Evolutionary conservation across 1,284 basidiomycete genomes (phyloP), one percentile per base, ranked within the genome.

Genomic region (Vanrija humicola): DNA sequence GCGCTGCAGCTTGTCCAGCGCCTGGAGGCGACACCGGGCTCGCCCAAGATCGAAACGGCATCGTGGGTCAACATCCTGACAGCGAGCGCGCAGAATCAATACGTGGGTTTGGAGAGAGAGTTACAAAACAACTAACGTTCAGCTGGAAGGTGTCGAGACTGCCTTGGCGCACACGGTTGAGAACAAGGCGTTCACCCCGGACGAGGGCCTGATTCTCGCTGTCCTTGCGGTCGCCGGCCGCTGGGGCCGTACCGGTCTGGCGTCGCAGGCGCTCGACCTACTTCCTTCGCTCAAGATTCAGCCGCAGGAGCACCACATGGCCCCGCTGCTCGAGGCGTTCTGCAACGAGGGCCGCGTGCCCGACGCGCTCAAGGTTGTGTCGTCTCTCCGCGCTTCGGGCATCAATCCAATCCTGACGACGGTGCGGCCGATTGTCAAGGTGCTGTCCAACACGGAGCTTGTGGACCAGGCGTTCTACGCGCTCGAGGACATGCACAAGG

Each of bases 201-300:
- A 88, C 63, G 88, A 91, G 78, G 89, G 89, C 0, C 72, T 86
- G 16, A 86, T 86, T 63, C 66, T 86, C 15, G 77, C 82, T 29
- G 83, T 90, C 12, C 81, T 92, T 21, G 80, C 86, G 61, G 83
- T 86, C 1, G 88, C 87, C 15, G 88, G 82, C 19, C 84, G 88
- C 12, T 79, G 83, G 63, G 87, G 87, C 15, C 78, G 83, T 26
- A 81, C 87, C 1, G 80, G 83, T 43, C 79, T 92, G 3, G 88
- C 85, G n/a, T 77, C 81, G 4, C 82, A 84, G 28, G 86, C 82
- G 15, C 76, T 91, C 43, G 80, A 78, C 1, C 71, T 80, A 4
- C 78, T 92, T 34, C 79, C 81, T 44, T 55, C 61, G 5, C 69
- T 82, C 10, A 77, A 79, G 10, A 74, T 84, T 12, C 64, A 78